Base-by-base conservation (phyloP, 768 basidiomycete species). In the Chalciporus piperatus region DNA sequence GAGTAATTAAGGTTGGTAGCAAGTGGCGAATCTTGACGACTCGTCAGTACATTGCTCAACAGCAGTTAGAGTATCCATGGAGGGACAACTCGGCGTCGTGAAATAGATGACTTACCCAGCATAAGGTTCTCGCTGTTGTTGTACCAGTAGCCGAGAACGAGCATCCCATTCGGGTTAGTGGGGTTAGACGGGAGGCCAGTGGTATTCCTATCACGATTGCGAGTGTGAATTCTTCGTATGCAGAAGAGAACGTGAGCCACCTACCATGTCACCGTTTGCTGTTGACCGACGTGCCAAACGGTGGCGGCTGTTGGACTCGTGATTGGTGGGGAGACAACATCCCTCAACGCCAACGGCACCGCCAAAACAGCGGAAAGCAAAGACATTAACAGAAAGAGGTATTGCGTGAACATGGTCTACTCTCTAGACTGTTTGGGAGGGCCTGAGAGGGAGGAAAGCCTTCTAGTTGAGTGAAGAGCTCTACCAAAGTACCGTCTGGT, bases 241-340 rank as follows among this genome's bases (percentile, higher is more conserved):
- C 62, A 30, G 32, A 17, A 42, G n/a, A 38, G 19, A 42, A 10
- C 9, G 28, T 1, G n/a, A 37, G 20, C 0, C 17, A 55, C 70
- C n/a, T 58, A 76, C 80, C 80, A 82, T 17, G 78, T 80, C 17
- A 82, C 79, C 9, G 72, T 78, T 46, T 77, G 64, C 2, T 55
- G 66, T 46, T 74, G 51, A 6, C 77, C 77, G 12, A 76, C 68
- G 23, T 62, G 60, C 81, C 79, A 81, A 25, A 77, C 65, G 5
- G 75, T 71, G 11, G 57, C 58, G 1, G 67, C 61, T 10, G 62
- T 66, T 14, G 81, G 80, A 52, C 66, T 74, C 38, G 71, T 73
- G 55, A 81, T 69, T 5, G 75, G 78, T 1, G 81, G 81, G 35
- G 62, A 67, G 22, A 73, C 76, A 32, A 80, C 79, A 51, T 80